Evolutionary conservation across 495 filamentous ascomycete species (phyloP).

Genomic region (Acidomyces sp.): DNA sequence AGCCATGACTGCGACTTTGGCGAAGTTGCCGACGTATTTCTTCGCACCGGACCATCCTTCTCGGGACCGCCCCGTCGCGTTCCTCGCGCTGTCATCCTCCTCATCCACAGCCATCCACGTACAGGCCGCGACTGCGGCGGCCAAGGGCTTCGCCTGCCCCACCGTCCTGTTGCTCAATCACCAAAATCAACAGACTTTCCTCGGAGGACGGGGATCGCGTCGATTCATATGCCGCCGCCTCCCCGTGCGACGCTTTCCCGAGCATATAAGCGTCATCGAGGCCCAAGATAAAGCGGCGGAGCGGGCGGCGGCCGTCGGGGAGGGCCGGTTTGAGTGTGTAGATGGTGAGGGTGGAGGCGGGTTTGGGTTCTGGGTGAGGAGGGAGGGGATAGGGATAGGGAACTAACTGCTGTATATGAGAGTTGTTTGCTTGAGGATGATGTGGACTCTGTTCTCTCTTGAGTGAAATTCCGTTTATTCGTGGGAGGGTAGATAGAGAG

Average conservation of each 20-base stretch:
- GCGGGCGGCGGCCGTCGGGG: slow-evolving; percentile 32
- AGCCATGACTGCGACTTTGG: slow-evolving; percentile 40
- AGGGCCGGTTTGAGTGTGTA: slow-evolving; percentile 18
- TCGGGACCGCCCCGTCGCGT: slow-evolving; percentile 32
- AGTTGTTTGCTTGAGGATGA: neutral
- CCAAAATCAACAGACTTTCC: slow-evolving; percentile 10
- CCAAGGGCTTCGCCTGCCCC: slow-evolving; percentile 22
- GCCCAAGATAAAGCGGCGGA: slow-evolving; percentile 38
- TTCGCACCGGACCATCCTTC: slow-evolving; percentile 39
- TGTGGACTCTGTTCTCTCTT: too few species aligned
- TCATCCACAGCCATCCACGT: slow-evolving; percentile 18
- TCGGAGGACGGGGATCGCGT: slow-evolving; percentile 9
- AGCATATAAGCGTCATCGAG: slow-evolving; percentile 42
- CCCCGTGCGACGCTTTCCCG: slow-evolving; percentile 39
- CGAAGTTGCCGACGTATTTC: slow-evolving; percentile 38
- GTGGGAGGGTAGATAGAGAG: too few species aligned
- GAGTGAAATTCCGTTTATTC: too few species aligned
- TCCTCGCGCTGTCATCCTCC: slow-evolving; percentile 41
- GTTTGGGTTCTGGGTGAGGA: slow-evolving; percentile 9
- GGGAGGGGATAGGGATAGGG: too few species aligned
- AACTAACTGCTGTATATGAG: neutral
- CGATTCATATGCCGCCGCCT: slow-evolving; percentile 37
- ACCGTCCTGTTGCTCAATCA: slow-evolving; percentile 22
- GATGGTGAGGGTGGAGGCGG: slow-evolving; percentile 8
- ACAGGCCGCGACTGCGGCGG: slow-evolving; percentile 9